phyloP scores from a whole-genome alignment of 768 basidiomycete genomes.

The Lentinus brumalis region DNA sequence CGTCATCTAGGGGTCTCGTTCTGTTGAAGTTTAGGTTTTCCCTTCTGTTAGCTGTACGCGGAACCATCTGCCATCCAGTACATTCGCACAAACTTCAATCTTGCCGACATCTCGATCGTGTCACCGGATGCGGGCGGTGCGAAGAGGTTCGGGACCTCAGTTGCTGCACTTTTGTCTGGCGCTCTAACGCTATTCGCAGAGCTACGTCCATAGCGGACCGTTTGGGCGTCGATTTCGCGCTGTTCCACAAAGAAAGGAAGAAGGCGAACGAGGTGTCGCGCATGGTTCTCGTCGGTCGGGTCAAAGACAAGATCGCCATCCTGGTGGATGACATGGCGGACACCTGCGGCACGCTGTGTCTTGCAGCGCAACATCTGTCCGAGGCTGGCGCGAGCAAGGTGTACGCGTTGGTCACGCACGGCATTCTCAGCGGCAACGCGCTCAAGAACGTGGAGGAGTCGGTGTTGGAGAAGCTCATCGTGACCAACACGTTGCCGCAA shows the following conservation, averaged over 20 bases:
- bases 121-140: slow-evolving; percentile 98
- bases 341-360: slow-evolving; percentile 90
- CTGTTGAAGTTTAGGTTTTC: not conserved
- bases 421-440: slow-evolving; percentile 90
- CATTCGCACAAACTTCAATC: slow-evolving; percentile 88
- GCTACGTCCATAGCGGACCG: slow-evolving; percentile 97
- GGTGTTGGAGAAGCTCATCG: slow-evolving; percentile 89
- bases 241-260: slow-evolving; percentile 99
- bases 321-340: slow-evolving; percentile 99
- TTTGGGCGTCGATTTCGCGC: slow-evolving; percentile 94
- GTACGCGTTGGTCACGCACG: slow-evolving; percentile 94
- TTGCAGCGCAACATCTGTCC: slow-evolving; percentile 85
- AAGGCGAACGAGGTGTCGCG: slow-evolving; percentile 94
- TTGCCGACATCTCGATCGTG: slow-evolving; percentile 89
- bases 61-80: slow-evolving; percentile 95
- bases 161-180: not conserved
- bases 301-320: slow-evolving; percentile 89
- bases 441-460: slow-evolving; percentile 72
- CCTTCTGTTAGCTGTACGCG: slow-evolving; percentile 71
- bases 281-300: slow-evolving; percentile 94
- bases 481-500: slow-evolving; percentile 98
- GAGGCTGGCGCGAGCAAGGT: slow-evolving; percentile 88
- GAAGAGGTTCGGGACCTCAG: slow-evolving; percentile 66
- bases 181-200: slow-evolving; percentile 43
- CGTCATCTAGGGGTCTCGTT: not conserved